Evolutionary conservation across 257 asterid species (phyloP).

Genomic region (Jasminum sambac): DNA sequence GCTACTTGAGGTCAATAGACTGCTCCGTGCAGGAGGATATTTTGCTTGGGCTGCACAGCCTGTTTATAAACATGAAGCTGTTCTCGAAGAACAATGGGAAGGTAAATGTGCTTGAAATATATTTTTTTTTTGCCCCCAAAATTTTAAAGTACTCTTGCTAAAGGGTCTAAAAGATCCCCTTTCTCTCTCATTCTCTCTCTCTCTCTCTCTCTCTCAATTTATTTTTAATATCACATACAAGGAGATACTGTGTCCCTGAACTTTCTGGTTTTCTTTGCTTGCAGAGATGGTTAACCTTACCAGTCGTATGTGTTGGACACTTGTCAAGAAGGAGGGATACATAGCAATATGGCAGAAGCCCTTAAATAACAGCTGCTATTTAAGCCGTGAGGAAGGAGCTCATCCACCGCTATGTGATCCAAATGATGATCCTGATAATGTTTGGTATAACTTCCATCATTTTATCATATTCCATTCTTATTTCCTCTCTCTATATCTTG

Average conservation of each 20-base stretch:
- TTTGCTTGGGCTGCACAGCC: constrained; percentile 99
- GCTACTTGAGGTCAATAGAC: constrained; percentile 91
- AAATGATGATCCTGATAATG: constrained; percentile 81
- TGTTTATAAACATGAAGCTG: constrained; percentile 85
- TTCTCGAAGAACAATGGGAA: constrained; percentile 88
- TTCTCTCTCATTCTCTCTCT: too few relatives aligned
- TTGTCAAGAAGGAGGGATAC: constrained; percentile 92
- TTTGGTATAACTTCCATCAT: constrained; percentile 52
- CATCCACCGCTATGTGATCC: constrained; percentile 78
- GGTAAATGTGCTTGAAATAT: constrained; percentile 43
- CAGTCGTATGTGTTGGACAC: constrained; percentile 81
- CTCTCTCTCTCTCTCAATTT: too few relatives aligned
- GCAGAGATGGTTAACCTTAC: constrained; percentile 91
- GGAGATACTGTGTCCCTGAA: not conserved
- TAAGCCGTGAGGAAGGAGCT: constrained; percentile 74
- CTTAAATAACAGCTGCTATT: constrained; percentile 74
- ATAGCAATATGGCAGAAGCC: constrained; percentile 97
- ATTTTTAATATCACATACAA: constrained; percentile 14
- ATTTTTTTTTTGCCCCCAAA: not conserved
- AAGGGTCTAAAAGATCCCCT: not conserved
- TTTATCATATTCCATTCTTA: not conserved
- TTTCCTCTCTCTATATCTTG: not conserved
- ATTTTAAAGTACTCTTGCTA: constrained; percentile 1
- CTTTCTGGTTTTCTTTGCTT: not conserved
- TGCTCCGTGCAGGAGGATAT: constrained; percentile 96